Base-by-base conservation (phyloP, 2,329 filamentous ascomycete species). In the Venturia asperata region DNA sequence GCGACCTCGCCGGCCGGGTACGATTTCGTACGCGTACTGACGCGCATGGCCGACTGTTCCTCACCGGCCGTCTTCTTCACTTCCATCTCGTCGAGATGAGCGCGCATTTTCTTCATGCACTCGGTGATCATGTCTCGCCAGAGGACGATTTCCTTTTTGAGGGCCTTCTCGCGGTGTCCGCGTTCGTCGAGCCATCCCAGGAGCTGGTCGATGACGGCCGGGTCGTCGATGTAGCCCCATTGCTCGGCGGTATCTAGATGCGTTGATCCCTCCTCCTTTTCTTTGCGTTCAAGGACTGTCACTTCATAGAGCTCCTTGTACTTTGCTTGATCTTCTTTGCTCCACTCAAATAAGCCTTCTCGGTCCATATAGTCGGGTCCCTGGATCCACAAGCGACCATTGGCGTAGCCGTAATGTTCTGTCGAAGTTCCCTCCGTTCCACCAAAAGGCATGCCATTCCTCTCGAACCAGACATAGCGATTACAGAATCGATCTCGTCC, bases 401-500 rank as follows among this genome's bases (percentile, higher is more conserved):
- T 99, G 49, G 93, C 92, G 73, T 97, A 99, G 10, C 85, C 87
- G 27, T 93, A 92, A 58, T 87, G 82, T 0, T 91, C 89, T 1
- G 93, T 97, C 19, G 92, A 97, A 75, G 91, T 96, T 68, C 84
- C 85, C 0, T 92, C 92, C 65, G 97, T 82, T 5, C 94, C 94
- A 41, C 84, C 91, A 72, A 93, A 96, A 0, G 94, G 94, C 92
- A 97, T 97, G 30, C 92, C 94, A 72, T 97, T 99, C 68, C 93
- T 88, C 77, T 99, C 94, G 75, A 97, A 97, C 93, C 94, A 99
- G 81, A 95, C 97, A 77, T 97, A 99, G 64, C 93, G 86, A 76
- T 99, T 97, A 87, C 93, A 96, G 81, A 96, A 99, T 56, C 94
- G 87, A 77, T 99, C 94, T 74, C 94, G 93, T 67, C 94, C 94